phyloP scores from a whole-genome alignment of 2,329 filamentous ascomycete genomes.

The Colletotrichum aenigma region DNA sequence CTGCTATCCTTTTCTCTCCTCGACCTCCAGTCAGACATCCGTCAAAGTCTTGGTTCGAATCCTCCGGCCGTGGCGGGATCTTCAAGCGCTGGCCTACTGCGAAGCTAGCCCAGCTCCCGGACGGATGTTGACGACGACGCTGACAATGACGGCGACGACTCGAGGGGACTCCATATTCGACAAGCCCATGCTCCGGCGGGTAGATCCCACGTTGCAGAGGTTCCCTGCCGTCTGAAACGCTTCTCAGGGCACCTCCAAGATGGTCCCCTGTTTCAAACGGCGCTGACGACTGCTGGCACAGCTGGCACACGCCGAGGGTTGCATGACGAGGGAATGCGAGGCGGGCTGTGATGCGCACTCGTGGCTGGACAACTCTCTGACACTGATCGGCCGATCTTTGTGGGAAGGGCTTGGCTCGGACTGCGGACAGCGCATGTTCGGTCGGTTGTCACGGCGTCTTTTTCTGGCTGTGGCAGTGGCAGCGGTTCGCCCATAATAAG shows the following conservation, averaged over 20 bases:
- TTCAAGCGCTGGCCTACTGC: neutral
- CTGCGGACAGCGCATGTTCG: slow-evolving; percentile 8
- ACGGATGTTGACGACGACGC: neutral
- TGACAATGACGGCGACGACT: neutral
- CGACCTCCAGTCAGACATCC: neutral
- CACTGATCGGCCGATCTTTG: slow-evolving; percentile 6
- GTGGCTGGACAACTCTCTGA: neutral
- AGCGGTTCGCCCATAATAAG: slow-evolving; percentile 15
- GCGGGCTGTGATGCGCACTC: neutral
- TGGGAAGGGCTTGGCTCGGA: slow-evolving; percentile 7
- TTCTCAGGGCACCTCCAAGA: neutral
- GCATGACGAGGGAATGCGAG: neutral
- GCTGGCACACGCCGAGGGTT: slow-evolving; percentile 1
- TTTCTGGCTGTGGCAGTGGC: neutral
- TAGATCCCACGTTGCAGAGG: neutral
- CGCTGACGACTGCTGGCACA: neutral
- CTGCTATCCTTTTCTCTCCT: neutral
- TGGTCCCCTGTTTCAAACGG: slow-evolving; percentile 17
- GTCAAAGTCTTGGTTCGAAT: neutral
- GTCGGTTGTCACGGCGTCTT: neutral
- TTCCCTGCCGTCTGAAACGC: slow-evolving; percentile 12
- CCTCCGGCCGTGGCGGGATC: neutral
- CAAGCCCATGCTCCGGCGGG: neutral
- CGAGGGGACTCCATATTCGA: neutral
- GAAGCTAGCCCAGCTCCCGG: neutral